Percentiles rank a stretch among this genome's conserved stretches.
Evolutionary conservation across 805 yeast genomes (phyloP).

Genomic region (Myxozyma kluyveri): DNA sequence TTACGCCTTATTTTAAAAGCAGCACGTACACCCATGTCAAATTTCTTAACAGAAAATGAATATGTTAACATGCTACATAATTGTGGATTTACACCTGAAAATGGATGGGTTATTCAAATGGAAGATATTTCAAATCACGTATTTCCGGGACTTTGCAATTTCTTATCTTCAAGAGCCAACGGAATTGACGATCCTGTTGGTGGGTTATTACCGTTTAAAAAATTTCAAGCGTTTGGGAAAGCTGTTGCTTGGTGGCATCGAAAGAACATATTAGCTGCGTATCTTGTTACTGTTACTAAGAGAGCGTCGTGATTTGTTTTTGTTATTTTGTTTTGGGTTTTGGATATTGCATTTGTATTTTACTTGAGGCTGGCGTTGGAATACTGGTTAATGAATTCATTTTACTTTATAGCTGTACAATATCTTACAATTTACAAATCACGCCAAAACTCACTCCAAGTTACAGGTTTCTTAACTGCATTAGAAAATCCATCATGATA

Average conservation of each 20-base stretch:
- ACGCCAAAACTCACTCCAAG: conserved; percentile 66
- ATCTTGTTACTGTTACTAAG: conserved; percentile 6
- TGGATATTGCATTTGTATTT: too few relatives aligned
- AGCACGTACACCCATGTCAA: conserved; percentile 15
- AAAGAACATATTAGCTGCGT: conserved; percentile 10
- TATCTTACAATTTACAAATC: conserved; percentile 3
- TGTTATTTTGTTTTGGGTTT: neutral
- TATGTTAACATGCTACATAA: conserved; percentile 6
- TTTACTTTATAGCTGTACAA: neutral
- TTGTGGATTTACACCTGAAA: conserved; percentile 11
- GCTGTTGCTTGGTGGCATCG: conserved; percentile 23
- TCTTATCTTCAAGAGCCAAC: conserved; percentile 7
- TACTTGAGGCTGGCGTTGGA: too few relatives aligned
- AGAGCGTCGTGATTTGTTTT: neutral
- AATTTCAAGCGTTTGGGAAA: conserved; percentile 11
- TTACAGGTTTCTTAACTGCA: conserved; percentile 76
- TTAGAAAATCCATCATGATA: conserved; percentile 86
- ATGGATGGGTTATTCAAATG: conserved; percentile 15
- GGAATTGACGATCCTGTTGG: conserved; percentile 8
- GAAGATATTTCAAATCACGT: conserved; percentile 19
- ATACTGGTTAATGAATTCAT: neutral
- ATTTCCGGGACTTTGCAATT: conserved; percentile 20
- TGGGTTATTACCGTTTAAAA: conserved; percentile 9
- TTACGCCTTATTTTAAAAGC: conserved; percentile 5
- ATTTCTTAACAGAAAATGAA: conserved; percentile 10